Base-by-base conservation (phyloP, 2,329 filamentous ascomycete genomes). In the Cylindrodendrum hubeiense region DNA sequence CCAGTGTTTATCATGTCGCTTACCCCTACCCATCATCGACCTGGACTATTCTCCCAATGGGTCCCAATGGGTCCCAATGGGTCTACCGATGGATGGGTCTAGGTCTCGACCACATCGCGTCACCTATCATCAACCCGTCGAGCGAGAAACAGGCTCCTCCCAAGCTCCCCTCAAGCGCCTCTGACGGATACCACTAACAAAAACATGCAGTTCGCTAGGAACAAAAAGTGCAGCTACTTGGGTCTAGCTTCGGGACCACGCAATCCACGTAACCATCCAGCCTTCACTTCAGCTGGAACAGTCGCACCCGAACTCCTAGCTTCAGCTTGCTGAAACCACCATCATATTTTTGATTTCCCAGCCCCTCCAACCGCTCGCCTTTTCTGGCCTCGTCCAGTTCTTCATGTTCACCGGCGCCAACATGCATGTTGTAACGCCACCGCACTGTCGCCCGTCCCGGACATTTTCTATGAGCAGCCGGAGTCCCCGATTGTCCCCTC, bases 281-380 rank as follows among this genome's bases (percentile, higher is more conserved):
- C 21, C 41, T 52, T 39, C 28, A 17, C 33, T 63, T 63, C 60
- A 57, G 60, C 60, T 63, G 53, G 53, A 33, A 24, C 39, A 13
- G 37, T 57, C 28, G 24, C 37, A 19, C 60, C 46, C 37, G 30
- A 21, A n/a, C 39, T 9, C 37, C 13, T 46, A 51, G 60, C 52
- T 46, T 43, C 44, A 30, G 19, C 34, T 51, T 22, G 59, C 19
- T 19, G 59, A 43, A 30, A 54, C 43, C n/a, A 43, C n/a, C 26
- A 53, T 33, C 41, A 15, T 47, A 54, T 26, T 13, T 10, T 33
- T 39, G 9, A 10, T 19, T 43, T 26, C 49, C 22, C 30, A 22
- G 30, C 10, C 49, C 54, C 21, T 21, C n/a, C n/a, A n/a, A n/a
- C 41, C 33, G 47, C 54, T 33, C n/a, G n/a, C n/a, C n/a, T n/a